Conservation (phyloP, 2,329 filamentous ascomycete species). For the Chrysoporthe puriensis region DNA sequence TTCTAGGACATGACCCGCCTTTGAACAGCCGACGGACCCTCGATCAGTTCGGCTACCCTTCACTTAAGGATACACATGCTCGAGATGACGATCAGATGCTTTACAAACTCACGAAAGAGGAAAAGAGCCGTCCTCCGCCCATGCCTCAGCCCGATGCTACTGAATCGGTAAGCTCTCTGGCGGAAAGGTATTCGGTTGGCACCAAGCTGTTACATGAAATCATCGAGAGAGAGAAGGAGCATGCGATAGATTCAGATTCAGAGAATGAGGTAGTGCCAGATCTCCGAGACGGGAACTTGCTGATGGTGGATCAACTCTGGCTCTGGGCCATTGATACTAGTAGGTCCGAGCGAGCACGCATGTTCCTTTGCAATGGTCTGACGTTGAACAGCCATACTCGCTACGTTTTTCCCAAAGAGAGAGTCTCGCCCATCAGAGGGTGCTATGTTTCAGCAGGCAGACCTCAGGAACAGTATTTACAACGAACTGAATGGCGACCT, state of each 20-base stretch:
- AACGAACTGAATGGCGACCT: conserved; percentile 69
- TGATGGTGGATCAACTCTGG: conserved; percentile 73
- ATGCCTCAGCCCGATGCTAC: conserved; percentile 13
- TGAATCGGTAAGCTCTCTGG: conserved; percentile 1
- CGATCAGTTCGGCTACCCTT: conserved; percentile 67
- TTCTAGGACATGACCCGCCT: conserved; percentile 62
- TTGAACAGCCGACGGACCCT: conserved; percentile 64
- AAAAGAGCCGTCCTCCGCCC: conserved; percentile 29
- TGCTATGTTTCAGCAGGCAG: conserved; percentile 61
- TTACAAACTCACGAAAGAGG: conserved; percentile 65
- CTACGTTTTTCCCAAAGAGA: conserved; percentile 59
- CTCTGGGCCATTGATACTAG: conserved; percentile 60
- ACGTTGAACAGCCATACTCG: conserved; percentile 46
- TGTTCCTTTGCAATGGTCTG: not conserved
- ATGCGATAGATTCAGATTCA: conserved; percentile 29
- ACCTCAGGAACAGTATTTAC: conserved; percentile 66
- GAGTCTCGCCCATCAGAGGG: conserved; percentile 59
- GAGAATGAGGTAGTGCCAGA: conserved; percentile 33
- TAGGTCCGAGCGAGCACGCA: conserved; percentile 37
- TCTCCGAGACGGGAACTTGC: conserved; percentile 54
- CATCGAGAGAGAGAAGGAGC: conserved; percentile 24
- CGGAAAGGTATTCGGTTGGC: conserved; percentile 27
- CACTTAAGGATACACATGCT: conserved; percentile 61
- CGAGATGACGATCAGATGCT: conserved; percentile 70
- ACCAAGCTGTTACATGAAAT: conserved; percentile 24